phyloP scores from a whole-genome alignment of 495 filamentous ascomycete genomes.

The Penicillium mononematosum region DNA sequence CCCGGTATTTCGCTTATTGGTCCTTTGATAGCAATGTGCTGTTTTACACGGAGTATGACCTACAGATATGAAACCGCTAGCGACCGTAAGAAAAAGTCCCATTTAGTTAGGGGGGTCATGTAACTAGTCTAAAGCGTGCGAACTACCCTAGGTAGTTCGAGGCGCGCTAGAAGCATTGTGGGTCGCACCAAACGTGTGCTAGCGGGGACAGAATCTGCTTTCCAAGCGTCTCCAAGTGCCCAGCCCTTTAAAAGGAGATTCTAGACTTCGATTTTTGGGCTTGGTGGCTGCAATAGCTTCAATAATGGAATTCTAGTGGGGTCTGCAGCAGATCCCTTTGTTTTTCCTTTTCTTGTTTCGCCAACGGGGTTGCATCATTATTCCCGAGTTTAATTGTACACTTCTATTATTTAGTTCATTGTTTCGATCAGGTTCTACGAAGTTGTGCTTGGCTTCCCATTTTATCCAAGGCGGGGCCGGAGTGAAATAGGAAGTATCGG shows the following conservation, averaged over 20 bases:
- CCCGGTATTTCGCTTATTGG: background rate
- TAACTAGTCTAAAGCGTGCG: background rate
- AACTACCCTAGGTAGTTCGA: constrained; percentile 7
- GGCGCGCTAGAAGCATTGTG: constrained; percentile 11
- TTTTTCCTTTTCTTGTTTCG: background rate
- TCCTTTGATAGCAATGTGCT: background rate
- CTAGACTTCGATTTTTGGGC: constrained; percentile 10
- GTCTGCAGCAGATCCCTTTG: constrained; percentile 1
- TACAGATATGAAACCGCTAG: background rate
- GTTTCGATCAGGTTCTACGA: background rate
- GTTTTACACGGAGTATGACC: background rate
- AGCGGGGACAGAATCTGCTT: constrained; percentile 8
- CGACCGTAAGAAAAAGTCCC: background rate
- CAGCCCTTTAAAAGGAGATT: constrained; percentile 7
- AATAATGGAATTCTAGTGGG: background rate
- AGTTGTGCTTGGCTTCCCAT: background rate
- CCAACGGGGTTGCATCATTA: background rate
- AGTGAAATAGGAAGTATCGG: constrained; percentile 2
- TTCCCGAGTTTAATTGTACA: background rate
- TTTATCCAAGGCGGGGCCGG: background rate
- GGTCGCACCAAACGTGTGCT: constrained; percentile 1
- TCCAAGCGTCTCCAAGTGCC: background rate
- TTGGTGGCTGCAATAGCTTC: constrained; percentile 10
- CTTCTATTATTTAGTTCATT: background rate
- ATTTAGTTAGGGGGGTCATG: background rate